These are phyloP conservation scores for Voacanga thouarsii DNA, from an alignment of 257 asterid species.

Conservation along the genomic window DNA sequence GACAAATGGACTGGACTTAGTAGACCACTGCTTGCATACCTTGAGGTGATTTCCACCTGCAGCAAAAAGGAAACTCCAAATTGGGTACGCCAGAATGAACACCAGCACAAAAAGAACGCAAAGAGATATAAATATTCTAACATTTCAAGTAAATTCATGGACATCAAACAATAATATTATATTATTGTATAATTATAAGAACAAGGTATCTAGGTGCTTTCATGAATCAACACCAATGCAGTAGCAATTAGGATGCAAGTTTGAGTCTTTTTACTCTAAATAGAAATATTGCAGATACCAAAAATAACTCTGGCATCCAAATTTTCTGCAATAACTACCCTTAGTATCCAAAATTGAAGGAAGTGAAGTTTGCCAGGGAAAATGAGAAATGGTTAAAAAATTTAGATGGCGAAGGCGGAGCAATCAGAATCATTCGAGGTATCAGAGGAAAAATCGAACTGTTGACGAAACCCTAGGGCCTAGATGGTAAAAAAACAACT, in stretches of 20 bases:
- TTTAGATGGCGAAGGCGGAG: not conserved
- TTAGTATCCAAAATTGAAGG: not conserved
- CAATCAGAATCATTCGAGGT: not conserved
- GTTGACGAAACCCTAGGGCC: too few relatives aligned
- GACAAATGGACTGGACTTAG: slow-evolving; percentile 38
- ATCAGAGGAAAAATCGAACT: not conserved
- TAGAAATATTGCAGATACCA: not conserved
- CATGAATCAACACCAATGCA: not conserved
- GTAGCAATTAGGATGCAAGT: not conserved
- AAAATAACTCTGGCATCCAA: not conserved
- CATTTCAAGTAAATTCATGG: not conserved
- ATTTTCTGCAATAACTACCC: not conserved
- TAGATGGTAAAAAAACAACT: too few relatives aligned
- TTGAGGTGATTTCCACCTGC: slow-evolving; percentile 51
- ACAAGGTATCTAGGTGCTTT: not conserved
- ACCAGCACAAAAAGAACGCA: not conserved
- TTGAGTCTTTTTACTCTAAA: not conserved
- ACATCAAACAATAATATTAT: not conserved
- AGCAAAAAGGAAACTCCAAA: slow-evolving; percentile 14
- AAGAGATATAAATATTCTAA: not conserved
- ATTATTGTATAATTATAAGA: not conserved
- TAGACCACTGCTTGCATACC: slow-evolving; percentile 24
- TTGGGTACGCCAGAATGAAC: not conserved
- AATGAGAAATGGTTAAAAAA: not conserved
- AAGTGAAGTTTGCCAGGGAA: not conserved